Conservation (phyloP, 2,329 filamentous ascomycete species). For the Colletotrichum cereale region DNA sequence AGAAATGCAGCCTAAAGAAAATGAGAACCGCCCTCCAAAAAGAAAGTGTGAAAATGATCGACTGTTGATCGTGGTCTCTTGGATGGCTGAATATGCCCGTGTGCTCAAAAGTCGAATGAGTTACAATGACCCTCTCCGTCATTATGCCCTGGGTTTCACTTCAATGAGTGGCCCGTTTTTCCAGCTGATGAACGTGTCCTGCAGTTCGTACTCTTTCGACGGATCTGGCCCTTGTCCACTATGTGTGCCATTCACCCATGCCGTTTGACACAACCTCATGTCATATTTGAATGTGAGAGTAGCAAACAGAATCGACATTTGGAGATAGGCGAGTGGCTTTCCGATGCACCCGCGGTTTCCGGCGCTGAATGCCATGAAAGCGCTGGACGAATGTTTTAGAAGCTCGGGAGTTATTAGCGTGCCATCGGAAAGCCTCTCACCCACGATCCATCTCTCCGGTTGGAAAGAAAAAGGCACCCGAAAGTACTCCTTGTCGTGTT, state of each 20-base stretch:
- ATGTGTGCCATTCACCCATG: slow-evolving; percentile 14
- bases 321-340: slow-evolving; percentile 21
- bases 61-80: too few relatives aligned
- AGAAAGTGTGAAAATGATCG: too few relatives aligned
- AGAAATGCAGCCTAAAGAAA: too few relatives aligned
- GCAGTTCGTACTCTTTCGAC: slow-evolving; percentile 15
- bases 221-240: slow-evolving; percentile 16
- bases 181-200: slow-evolving; percentile 32
- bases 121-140: too few relatives aligned
- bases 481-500: slow-evolving; percentile 25
- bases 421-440: slow-evolving; percentile 16
- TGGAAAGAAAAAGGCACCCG: slow-evolving; percentile 11
- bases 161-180: slow-evolving; percentile 18
- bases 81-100: too few relatives aligned
- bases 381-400: slow-evolving; percentile 3
- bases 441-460: slow-evolving; percentile 25
- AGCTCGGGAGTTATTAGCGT: slow-evolving; percentile 12
- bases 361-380: slow-evolving; percentile 29
- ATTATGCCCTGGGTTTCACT: not conserved
- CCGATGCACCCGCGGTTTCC: slow-evolving; percentile 28
- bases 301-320: slow-evolving; percentile 20
- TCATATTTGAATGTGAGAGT: slow-evolving; percentile 23
- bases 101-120: too few relatives aligned
- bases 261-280: slow-evolving; percentile 9
- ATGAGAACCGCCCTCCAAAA: too few relatives aligned